Evolutionary conservation across 306 rosid species (phyloP).

Genomic region (Benincasa hispida): DNA sequence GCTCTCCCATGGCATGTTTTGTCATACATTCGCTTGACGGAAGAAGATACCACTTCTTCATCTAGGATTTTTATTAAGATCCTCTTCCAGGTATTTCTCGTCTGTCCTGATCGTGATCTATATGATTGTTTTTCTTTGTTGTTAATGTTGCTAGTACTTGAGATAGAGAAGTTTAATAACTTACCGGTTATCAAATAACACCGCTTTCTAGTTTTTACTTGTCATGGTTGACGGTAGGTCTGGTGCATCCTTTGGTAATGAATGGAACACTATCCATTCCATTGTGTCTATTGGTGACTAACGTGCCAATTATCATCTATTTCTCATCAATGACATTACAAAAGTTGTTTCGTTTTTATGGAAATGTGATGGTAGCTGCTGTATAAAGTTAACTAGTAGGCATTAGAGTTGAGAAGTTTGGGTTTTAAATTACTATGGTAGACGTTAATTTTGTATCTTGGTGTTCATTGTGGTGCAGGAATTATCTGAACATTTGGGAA

Average conservation of each 20-base stretch:
- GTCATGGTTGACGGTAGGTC: no score
- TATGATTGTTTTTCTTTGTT: background rate
- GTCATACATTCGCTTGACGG: slow-evolving; percentile 69
- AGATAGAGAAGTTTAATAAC: no score
- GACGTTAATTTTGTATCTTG: slow-evolving; percentile 9
- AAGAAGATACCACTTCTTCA: slow-evolving; percentile 85
- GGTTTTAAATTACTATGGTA: background rate
- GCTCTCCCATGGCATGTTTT: slow-evolving; percentile 88
- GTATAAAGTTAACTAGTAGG: background rate
- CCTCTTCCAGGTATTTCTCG: slow-evolving; percentile 59
- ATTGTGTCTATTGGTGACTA: no score
- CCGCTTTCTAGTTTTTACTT: no score
- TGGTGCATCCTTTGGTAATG: no score
- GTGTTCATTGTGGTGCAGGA: slow-evolving; percentile 42
- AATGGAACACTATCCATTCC: no score
- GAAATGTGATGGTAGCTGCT: background rate
- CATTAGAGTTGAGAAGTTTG: background rate
- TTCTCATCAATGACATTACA: background rate
- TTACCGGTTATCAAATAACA: no score
- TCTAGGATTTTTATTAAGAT: slow-evolving; percentile 82
- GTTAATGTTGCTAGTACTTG: background rate
- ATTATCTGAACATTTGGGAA: slow-evolving; percentile 74
- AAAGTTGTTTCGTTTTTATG: background rate
- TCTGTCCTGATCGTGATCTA: background rate
- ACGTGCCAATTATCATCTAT: background rate